Percentiles rank a stretch among this genome's conserved stretches.
Evolutionary conservation across 768 basidiomycete species (phyloP).

Genomic region (Leccinum arenicola): DNA sequence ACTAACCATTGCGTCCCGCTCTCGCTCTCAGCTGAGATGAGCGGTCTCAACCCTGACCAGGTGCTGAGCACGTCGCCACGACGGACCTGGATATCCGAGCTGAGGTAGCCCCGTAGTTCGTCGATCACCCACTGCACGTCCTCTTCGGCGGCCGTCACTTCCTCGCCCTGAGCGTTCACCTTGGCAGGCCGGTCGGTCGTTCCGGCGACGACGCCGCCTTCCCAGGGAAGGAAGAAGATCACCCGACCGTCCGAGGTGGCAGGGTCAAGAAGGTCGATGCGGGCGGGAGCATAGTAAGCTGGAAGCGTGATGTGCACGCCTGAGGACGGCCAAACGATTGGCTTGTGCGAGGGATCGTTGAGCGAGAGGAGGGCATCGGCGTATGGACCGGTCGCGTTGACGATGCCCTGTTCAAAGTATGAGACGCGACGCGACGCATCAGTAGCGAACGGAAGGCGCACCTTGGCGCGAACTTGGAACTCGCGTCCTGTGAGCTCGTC

Average conservation of each 20-base stretch:
- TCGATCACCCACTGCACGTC: slow-evolving; percentile 97
- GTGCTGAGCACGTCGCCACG: slow-evolving; percentile 94
- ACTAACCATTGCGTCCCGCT: slow-evolving; percentile 85
- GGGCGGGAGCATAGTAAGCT: slow-evolving; percentile 92
- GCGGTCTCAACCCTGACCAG: slow-evolving; percentile 89
- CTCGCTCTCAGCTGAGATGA: slow-evolving; percentile 78
- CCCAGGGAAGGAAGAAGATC: slow-evolving; percentile 41
- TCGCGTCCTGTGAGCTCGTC: slow-evolving; percentile 83
- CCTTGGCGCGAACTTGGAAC: slow-evolving; percentile 81
- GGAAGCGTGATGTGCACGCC: slow-evolving; percentile 97
- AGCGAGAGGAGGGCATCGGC: slow-evolving; percentile 80
- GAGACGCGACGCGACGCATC: background rate
- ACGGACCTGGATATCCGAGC: slow-evolving; percentile 89
- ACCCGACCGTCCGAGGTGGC: slow-evolving; percentile 44
- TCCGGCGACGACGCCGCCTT: slow-evolving; percentile 95
- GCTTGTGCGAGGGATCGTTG: slow-evolving; percentile 71
- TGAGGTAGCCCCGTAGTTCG: slow-evolving; percentile 83
- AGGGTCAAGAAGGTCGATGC: slow-evolving; percentile 94
- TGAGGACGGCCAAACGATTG: slow-evolving; percentile 90
- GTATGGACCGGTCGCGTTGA: slow-evolving; percentile 98
- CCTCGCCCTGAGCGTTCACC: slow-evolving; percentile 50
- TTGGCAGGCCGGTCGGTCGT: slow-evolving; percentile 85
- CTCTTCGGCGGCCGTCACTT: slow-evolving; percentile 85
- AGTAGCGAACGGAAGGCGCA: slow-evolving; percentile 21
- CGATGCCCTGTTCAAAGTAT: slow-evolving; percentile 57